These are phyloP conservation scores for Metschnikowia kunwiensis DNA, from an alignment of 805 yeast species.

Conservation along the genomic window DNA sequence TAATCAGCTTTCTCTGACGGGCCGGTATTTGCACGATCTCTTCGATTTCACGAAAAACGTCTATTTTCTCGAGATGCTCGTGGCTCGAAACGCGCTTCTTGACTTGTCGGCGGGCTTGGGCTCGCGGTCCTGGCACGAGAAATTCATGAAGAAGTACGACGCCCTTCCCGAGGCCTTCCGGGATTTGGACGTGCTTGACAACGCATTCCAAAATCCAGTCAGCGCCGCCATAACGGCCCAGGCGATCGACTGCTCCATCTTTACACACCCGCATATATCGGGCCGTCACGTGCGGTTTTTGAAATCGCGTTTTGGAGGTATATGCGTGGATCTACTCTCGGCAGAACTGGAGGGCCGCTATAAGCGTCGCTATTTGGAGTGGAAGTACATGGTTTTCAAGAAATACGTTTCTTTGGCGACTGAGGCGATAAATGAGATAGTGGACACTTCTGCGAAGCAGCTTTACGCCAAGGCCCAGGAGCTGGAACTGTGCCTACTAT, in stretches of 20 bases:
- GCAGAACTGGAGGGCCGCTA: conserved; percentile 3
- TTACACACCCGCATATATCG: conserved; percentile 13
- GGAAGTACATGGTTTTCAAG: conserved; percentile 14
- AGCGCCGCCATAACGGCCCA: conserved; percentile 1
- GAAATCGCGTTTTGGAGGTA: conserved; percentile 3
- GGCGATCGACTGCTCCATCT: conserved; percentile 15
- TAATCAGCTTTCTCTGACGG: conserved; percentile 35
- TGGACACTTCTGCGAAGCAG: conserved; percentile 2
- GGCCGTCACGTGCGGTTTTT: conserved; percentile 12
- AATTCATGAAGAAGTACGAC: conserved; percentile 1
- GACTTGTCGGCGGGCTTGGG: conserved; percentile 20
- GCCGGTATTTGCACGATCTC: conserved; percentile 26
- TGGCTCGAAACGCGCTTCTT: conserved; percentile 21
- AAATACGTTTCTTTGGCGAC: conserved; percentile 7
- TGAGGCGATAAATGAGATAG: conserved; percentile 3
- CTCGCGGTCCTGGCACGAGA: conserved; percentile 10
- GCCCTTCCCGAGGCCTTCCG: conserved; percentile 8
- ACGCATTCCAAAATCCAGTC: conserved; percentile 5
- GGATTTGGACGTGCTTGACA: neutral
- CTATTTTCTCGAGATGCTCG: conserved; percentile 20
- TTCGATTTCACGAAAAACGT: conserved; percentile 18
- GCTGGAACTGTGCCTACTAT: conserved; percentile 4
- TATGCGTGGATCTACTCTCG: neutral
- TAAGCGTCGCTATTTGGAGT: conserved; percentile 12
- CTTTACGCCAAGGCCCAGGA: conserved; percentile 10